These are phyloP conservation scores for Ustilago xerochloae DNA, from an alignment of 1,284 basidiomycete species.

Conservation along the genomic window DNA sequence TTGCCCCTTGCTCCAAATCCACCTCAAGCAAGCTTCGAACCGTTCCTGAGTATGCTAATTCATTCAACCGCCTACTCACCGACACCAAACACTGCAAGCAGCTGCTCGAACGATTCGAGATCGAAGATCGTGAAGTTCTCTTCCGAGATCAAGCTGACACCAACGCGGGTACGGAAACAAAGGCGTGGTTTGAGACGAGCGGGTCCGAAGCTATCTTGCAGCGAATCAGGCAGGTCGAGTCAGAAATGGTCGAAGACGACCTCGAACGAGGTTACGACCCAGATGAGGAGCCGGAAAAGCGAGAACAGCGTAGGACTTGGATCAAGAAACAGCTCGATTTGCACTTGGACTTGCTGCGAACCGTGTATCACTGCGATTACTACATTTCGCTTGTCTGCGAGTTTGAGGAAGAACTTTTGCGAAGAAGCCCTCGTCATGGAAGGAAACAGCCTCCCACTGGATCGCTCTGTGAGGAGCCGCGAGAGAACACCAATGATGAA, in stretches of 20 bases:
- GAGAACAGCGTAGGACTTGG: conserved; percentile 36
- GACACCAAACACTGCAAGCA: conserved; percentile 56
- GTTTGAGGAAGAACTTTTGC: conserved; percentile 62
- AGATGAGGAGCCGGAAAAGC: conserved; percentile 28
- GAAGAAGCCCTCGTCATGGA: conserved; percentile 51
- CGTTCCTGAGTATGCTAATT: conserved; percentile 56
- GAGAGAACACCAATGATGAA: conserved; percentile 47
- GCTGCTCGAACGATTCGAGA: conserved; percentile 47
- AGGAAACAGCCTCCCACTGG: conserved; percentile 45
- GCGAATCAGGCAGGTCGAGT: conserved; percentile 24
- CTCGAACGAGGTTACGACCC: conserved; percentile 36
- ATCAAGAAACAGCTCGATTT: conserved; percentile 62
- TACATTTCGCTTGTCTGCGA: conserved; percentile 62
- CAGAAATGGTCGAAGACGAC: conserved; percentile 25
- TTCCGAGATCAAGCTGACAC: conserved; percentile 27
- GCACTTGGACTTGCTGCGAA: conserved; percentile 59
- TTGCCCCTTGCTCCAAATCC: conserved; percentile 54
- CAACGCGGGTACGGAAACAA: conserved; percentile 9
- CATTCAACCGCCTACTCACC: conserved; percentile 48
- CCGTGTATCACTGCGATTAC: conserved; percentile 64
- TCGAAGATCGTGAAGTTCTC: conserved; percentile 51
- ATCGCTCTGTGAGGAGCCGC: conserved; percentile 32
- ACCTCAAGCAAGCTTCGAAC: conserved; percentile 55
- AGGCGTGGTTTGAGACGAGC: conserved; percentile 37
- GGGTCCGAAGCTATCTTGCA: conserved; percentile 42